Percentiles rank a stretch among this genome's conserved stretches.
Conservation (phyloP, 805 yeast species). For the Candida odintsovae region DNA sequence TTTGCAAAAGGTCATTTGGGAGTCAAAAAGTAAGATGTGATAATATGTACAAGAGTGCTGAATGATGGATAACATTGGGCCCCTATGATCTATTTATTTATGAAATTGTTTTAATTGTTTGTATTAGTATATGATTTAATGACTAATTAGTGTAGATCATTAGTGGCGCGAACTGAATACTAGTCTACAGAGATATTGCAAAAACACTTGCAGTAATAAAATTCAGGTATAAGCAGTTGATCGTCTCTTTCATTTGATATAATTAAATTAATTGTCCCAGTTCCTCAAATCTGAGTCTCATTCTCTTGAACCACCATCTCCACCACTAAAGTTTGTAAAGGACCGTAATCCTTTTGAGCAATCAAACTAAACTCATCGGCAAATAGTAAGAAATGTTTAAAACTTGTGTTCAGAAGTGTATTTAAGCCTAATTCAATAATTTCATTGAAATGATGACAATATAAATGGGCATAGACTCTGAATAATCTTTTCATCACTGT, state of each 20-base stretch:
- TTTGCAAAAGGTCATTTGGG: conserved; percentile 51
- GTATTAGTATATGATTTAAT: not conserved
- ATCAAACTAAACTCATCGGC: conserved; percentile 78
- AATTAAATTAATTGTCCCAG: not conserved
- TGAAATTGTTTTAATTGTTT: not conserved
- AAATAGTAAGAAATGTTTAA: conserved; percentile 89
- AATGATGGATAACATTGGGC: not conserved
- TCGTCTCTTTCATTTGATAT: not conserved
- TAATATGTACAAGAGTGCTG: conserved; percentile 37
- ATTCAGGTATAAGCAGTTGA: too few relatives aligned
- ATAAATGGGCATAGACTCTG: conserved; percentile 94
- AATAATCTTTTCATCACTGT: conserved; percentile 88
- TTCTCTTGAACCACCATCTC: conserved; percentile 27
- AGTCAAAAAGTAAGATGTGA: conserved; percentile 39
- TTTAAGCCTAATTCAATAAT: conserved; percentile 88
- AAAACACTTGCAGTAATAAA: too few relatives aligned
- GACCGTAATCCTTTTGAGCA: conserved; percentile 81
- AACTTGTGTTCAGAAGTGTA: conserved; percentile 87
- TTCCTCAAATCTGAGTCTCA: not conserved
- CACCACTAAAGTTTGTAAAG: conserved; percentile 74
- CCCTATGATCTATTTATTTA: not conserved
- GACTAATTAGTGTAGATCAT: not conserved
- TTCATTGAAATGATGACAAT: conserved; percentile 97
- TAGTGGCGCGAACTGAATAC: too few relatives aligned
- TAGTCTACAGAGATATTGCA: too few relatives aligned